A percentile compares a stretch with the other conserved stretches of the same genome.
These are phyloP conservation scores for Lasiodiplodia sp. DNA, from an alignment of 2,329 filamentous ascomycete species.

Conservation along the genomic window DNA sequence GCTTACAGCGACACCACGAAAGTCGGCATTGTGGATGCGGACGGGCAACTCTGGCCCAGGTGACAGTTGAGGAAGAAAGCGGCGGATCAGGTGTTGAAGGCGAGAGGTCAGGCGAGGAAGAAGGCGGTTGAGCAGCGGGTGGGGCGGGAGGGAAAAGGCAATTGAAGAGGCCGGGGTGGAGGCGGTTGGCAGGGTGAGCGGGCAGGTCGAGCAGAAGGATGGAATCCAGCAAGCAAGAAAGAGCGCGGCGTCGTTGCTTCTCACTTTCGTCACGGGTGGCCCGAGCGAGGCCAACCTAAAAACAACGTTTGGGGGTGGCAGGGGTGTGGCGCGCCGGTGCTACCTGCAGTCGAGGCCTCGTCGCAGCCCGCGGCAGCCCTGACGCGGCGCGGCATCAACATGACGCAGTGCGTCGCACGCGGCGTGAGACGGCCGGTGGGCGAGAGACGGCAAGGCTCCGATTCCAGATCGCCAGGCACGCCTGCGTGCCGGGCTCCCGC, in stretches of 20 bases:
- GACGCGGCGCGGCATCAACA: conserved; percentile 14
- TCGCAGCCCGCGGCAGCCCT: background rate
- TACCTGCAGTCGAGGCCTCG: background rate
- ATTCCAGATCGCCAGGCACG: conserved; percentile 22
- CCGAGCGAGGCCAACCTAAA: conserved; percentile 20
- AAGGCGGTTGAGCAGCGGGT: background rate
- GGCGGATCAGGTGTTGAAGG: conserved; percentile 8
- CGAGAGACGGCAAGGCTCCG: background rate
- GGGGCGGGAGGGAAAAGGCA: background rate
- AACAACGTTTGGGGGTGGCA: conserved; percentile 13
- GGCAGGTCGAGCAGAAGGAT: background rate
- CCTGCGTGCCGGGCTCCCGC: conserved; percentile 9
- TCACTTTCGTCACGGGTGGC: conserved; percentile 22
- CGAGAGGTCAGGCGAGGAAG: background rate
- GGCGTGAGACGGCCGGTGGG: background rate
- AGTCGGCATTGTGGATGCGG: conserved; percentile 59
- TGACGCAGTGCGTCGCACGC: conserved; percentile 21
- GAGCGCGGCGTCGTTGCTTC: conserved; percentile 22
- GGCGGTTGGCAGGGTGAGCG: conserved; percentile 16
- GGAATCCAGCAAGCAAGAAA: conserved; percentile 18
- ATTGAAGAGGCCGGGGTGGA: background rate
- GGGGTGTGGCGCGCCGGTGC: conserved; percentile 14
- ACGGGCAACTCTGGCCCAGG: conserved; percentile 2
- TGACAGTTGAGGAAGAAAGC: background rate
- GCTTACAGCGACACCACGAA: conserved; percentile 67